Percentiles rank a stretch among this genome's conserved stretches.
These are phyloP conservation scores for Penicillium psychrosexuale DNA, from an alignment of 2,329 filamentous ascomycete species.

Conservation along the genomic window DNA sequence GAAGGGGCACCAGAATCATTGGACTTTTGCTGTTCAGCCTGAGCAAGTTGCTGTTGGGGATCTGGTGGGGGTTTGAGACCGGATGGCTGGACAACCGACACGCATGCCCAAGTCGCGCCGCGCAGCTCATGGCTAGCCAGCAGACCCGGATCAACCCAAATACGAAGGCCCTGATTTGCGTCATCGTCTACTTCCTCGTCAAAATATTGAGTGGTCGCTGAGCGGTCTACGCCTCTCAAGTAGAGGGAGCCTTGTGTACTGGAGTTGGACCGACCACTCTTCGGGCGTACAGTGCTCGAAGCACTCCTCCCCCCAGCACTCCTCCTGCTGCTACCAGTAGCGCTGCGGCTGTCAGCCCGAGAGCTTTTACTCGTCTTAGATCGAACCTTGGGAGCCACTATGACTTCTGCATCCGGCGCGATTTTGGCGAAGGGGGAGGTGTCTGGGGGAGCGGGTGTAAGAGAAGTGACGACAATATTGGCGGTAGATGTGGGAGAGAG, in stretches of 20 bases:
- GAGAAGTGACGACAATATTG: constrained; percentile 78
- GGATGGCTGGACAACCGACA: constrained; percentile 83
- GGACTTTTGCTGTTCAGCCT: constrained; percentile 59
- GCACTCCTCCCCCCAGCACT: constrained; percentile 68
- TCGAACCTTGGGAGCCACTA: constrained; percentile 89
- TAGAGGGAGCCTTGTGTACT: constrained; percentile 58
- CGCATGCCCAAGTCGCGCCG: constrained; percentile 71
- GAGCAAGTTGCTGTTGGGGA: constrained; percentile 63
- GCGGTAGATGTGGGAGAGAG: constrained; percentile 93
- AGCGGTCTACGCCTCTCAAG: constrained; percentile 72
- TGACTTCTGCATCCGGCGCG: constrained; percentile 89
- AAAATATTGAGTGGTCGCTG: constrained; percentile 71
- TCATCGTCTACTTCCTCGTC: constrained; percentile 60
- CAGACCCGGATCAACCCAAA: constrained; percentile 83
- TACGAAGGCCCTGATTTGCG: constrained; percentile 59
- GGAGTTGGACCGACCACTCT: constrained; percentile 61
- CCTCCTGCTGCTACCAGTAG: constrained; percentile 73
- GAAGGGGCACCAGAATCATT: constrained; percentile 57
- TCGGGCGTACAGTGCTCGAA: constrained; percentile 65
- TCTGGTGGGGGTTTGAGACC: constrained; percentile 70
- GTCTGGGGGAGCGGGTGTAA: constrained; percentile 69
- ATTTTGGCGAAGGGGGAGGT: constrained; percentile 84
- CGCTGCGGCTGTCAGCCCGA: constrained; percentile 73
- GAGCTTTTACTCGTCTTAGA: constrained; percentile 62
- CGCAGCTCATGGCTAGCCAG: constrained; percentile 68